A percentile compares a stretch with the other conserved stretches of the same genome.
These are phyloP conservation scores for Nannizziopsis barbatae DNA, from an alignment of 2,329 filamentous ascomycete genomes.

Conservation along the genomic window DNA sequence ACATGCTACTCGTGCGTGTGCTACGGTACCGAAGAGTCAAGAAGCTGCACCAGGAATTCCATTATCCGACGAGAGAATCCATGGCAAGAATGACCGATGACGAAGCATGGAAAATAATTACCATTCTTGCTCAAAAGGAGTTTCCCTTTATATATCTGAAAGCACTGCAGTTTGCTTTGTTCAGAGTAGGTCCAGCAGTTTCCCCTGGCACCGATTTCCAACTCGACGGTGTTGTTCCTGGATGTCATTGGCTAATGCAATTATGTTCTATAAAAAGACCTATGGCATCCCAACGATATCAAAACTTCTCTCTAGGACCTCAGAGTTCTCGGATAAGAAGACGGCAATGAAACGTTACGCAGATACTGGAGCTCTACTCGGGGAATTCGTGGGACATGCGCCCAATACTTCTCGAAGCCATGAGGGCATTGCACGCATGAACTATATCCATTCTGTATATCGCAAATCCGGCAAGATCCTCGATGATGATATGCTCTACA, in stretches of 20 bases:
- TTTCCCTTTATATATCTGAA: slow-evolving; percentile 45
- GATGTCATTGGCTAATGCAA: slow-evolving; percentile 1
- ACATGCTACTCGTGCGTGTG: slow-evolving; percentile 25
- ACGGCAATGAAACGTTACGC: slow-evolving; percentile 39
- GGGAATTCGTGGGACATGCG: slow-evolving; percentile 36
- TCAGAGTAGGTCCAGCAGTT: slow-evolving; percentile 35
- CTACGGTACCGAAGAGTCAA: slow-evolving; percentile 33
- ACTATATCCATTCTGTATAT: slow-evolving; percentile 51
- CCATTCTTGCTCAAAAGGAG: slow-evolving; percentile 39
- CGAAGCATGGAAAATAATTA: slow-evolving; percentile 43
- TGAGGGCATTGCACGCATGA: slow-evolving; percentile 51
- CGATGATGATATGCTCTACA: slow-evolving; percentile 55
- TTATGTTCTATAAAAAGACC: slow-evolving; percentile 27
- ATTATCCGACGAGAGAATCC: slow-evolving; percentile 37
- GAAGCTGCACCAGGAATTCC: slow-evolving; percentile 32
- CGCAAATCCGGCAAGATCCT: slow-evolving; percentile 48
- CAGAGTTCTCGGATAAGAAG: slow-evolving; percentile 31
- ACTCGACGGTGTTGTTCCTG: neutral
- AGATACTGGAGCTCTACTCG: slow-evolving; percentile 38
- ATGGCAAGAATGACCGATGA: slow-evolving; percentile 44
- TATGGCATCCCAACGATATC: slow-evolving; percentile 47
- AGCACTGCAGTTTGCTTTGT: slow-evolving; percentile 48
- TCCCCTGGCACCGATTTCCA: neutral
- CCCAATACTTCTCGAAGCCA: slow-evolving; percentile 36
- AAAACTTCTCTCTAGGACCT: slow-evolving; percentile 34